These are phyloP conservation scores for Tuber indicum DNA, from an alignment of 495 filamentous ascomycete species.

Conservation along the genomic window DNA sequence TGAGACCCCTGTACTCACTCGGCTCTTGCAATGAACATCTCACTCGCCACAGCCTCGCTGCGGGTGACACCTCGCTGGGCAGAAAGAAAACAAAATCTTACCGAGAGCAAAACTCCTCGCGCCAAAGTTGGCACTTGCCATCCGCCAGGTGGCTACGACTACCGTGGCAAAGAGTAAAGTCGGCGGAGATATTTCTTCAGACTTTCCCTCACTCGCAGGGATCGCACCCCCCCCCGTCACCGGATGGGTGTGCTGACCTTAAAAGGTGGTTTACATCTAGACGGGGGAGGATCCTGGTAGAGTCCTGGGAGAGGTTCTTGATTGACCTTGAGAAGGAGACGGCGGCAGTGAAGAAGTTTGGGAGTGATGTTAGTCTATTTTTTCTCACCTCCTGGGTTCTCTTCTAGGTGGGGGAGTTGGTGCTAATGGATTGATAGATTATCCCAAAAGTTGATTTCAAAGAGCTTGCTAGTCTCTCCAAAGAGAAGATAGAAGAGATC, in stretches of 20 bases:
- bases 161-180: not conserved
- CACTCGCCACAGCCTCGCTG: no score
- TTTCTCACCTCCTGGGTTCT: constrained; percentile 11
- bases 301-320: constrained; percentile 67
- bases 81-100: not conserved
- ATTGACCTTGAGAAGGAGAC: constrained; percentile 51
- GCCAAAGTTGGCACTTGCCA: not conserved
- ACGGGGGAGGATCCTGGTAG: constrained; percentile 55
- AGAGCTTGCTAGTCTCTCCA: constrained; percentile 48
- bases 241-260: constrained; percentile 66
- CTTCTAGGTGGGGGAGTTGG: constrained; percentile 28
- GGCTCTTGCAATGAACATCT: no score
- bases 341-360: constrained; percentile 46
- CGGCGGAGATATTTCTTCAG: constrained; percentile 69
- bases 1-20: no score
- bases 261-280: constrained; percentile 59
- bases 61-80: no score
- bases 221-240: constrained; percentile 56
- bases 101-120: not conserved
- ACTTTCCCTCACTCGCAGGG: constrained; percentile 74
- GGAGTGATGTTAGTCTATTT: constrained; percentile 44
- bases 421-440: constrained; percentile 42
- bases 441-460: constrained; percentile 58
- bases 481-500: constrained; percentile 53
- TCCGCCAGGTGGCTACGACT: not conserved